Base-by-base conservation (phyloP, 164 flowering plant genomes). In the Tetrastigma voinierianum region DNA sequence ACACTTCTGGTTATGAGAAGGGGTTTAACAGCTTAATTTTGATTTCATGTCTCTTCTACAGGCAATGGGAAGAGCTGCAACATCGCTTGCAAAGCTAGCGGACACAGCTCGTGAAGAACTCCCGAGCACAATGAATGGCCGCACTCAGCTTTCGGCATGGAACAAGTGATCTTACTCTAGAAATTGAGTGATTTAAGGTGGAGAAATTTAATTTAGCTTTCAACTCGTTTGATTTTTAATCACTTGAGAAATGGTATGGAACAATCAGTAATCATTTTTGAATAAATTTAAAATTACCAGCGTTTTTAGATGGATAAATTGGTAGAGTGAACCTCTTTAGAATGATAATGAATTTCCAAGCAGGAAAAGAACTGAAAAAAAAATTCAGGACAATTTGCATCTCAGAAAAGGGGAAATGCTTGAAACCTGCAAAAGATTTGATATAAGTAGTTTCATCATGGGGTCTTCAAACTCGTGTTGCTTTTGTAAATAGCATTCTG, bases 91-190 rank as follows among this genome's bases (percentile, higher is more conserved):
- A 57, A 94, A 87, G 84, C 77, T 94, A 67, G 93, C 96, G 61
- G 98, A 94, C 78, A 84, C 91, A 69, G 93, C 93, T 57, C 80
- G 87, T 9, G 91, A 90, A 69, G 98, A 93, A 78, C 90, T 93
- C 23, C 97, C 98, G 8, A 82, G 92, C 67, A 93, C 98, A 57
- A 90, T 93, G 98, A 57, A 90, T 93, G 98, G 88, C 96, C 68
- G 98, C 98, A 17, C 75, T 90, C 66, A 85, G 84, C 87, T 90
- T 44, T 89, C 98, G 16, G 90, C 66, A 90, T 93, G 97, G 98
- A 93, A 87, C 90, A 64, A 89, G 98, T 73, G 98, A 93, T 78
- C 96, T 93, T 67, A 93, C 94, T 25, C 76, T 93, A 19, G 98
- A 90, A 90, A 76, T 67, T 93, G 51, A 93, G 89, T 79, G 98